phyloP scores from a whole-genome alignment of 1,284 basidiomycete genomes.

The Austroboletus olivaceoglutinosus region DNA sequence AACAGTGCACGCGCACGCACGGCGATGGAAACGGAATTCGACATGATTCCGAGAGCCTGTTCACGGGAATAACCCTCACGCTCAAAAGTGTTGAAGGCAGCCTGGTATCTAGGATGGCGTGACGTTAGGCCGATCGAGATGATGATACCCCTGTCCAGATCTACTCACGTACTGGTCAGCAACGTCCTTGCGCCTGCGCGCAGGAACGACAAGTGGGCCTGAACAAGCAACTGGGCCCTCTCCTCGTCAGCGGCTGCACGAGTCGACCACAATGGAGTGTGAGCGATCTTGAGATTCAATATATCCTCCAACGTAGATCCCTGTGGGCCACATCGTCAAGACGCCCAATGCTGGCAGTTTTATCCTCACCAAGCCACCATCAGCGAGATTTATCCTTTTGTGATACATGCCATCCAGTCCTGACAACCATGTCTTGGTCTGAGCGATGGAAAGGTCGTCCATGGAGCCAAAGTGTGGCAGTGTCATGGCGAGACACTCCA shows the following conservation, averaged over 20 bases:
- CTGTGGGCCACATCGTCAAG: slow-evolving; percentile 36
- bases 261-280: slow-evolving; percentile 67
- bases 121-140: background rate
- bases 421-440: slow-evolving; percentile 4
- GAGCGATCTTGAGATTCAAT: slow-evolving; percentile 50
- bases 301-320: slow-evolving; percentile 67
- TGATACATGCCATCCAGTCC: slow-evolving; percentile 15
- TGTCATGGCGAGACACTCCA: slow-evolving; percentile 4
- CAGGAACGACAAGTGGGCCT: slow-evolving; percentile 60
- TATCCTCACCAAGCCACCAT: slow-evolving; percentile 54
- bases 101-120: slow-evolving; percentile 56
- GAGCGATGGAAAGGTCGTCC: background rate
- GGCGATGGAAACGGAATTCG: slow-evolving; percentile 54
- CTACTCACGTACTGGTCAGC: slow-evolving; percentile 58
- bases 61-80: slow-evolving; percentile 48
- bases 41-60: slow-evolving; percentile 51
- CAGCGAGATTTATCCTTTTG: slow-evolving; percentile 43
- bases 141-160: background rate
- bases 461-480: background rate
- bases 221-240: slow-evolving; percentile 51
- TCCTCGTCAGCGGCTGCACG: slow-evolving; percentile 46
- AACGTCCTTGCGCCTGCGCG: slow-evolving; percentile 60
- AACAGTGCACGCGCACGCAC: slow-evolving; percentile 43
- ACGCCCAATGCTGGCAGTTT: background rate
- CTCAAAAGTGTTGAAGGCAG: slow-evolving; percentile 53